These are phyloP conservation scores for Pseudocercospora ulei DNA, from an alignment of 2,329 filamentous ascomycete genomes.

Conservation along the genomic window DNA sequence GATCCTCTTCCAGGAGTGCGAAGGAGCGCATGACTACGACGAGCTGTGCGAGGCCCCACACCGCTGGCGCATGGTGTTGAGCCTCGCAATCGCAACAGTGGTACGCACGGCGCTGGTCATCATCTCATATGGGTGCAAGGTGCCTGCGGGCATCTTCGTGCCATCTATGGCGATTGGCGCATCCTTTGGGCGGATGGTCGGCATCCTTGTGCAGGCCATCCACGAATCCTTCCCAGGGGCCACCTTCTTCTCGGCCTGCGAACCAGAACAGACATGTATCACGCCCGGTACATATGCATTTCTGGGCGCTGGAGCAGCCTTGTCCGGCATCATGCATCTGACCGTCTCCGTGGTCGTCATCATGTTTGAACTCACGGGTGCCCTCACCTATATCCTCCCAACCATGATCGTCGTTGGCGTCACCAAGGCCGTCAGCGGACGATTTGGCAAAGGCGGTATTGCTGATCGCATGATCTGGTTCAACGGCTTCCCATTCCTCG, in stretches of 20 bases:
- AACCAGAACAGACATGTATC: constrained; percentile 87
- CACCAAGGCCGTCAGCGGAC: constrained; percentile 82
- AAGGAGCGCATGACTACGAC: constrained; percentile 77
- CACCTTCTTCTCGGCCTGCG: constrained; percentile 77
- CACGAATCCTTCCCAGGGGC: constrained; percentile 75
- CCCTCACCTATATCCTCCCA: constrained; percentile 88
- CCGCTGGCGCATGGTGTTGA: constrained; percentile 67
- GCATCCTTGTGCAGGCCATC: constrained; percentile 82
- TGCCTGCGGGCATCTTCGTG: constrained; percentile 94
- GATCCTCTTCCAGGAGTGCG: constrained; percentile 88
- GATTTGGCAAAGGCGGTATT: constrained; percentile 92
- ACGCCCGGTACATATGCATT: constrained; percentile 97
- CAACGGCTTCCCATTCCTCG: constrained; percentile 90
- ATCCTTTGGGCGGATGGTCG: constrained; percentile 85
- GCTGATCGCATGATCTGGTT: constrained; percentile 99
- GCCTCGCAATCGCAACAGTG: constrained; percentile 67
- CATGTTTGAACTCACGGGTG: constrained; percentile 98
- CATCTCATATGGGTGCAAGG: constrained; percentile 94
- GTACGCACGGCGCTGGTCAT: constrained; percentile 78
- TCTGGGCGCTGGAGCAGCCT: constrained; percentile 77
- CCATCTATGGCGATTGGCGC: constrained; percentile 96
- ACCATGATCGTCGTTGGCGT: constrained; percentile 99
- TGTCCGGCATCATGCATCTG: constrained; percentile 97
- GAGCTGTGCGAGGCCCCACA: constrained; percentile 73
- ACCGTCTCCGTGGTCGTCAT: constrained; percentile 96